These are phyloP conservation scores for Pseudevernia furfuracea DNA, from an alignment of 495 filamentous ascomycete genomes.

Conservation along the genomic window DNA sequence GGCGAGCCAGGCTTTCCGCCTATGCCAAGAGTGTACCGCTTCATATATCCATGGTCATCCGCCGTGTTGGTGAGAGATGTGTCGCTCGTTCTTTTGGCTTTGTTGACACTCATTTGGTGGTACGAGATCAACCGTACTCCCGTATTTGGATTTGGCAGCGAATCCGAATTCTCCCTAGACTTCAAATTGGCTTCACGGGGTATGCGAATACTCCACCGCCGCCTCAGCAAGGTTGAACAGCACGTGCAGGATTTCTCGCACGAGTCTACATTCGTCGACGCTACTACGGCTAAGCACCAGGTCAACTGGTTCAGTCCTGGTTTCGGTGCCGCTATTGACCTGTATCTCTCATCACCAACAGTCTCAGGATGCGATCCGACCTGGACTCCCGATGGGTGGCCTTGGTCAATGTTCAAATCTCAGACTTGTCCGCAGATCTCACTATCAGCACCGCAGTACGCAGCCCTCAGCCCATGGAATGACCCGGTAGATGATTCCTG, in stretches of 20 bases:
- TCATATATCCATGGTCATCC: neutral
- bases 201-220: neutral
- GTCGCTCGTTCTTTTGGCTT: neutral
- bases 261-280: neutral
- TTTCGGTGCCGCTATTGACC: slow-evolving; percentile 7
- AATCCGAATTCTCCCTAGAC: neutral
- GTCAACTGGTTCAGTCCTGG: slow-evolving; percentile 21
- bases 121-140: neutral
- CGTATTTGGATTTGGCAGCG: neutral
- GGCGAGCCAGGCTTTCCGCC: neutral
- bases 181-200: neutral
- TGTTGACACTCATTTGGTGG: neutral
- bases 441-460: slow-evolving; percentile 4
- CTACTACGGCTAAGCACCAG: slow-evolving; percentile 1
- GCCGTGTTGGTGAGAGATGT: neutral
- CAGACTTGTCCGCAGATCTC: neutral
- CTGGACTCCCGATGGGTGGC: slow-evolving; percentile 7
- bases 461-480: slow-evolving; percentile 36
- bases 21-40: neutral
- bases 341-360: slow-evolving; percentile 18
- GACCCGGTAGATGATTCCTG: slow-evolving; percentile 42
- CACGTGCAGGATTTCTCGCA: neutral
- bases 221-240: slow-evolving; percentile 11
- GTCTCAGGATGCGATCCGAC: slow-evolving; percentile 10
- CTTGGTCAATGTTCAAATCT: neutral